Evolutionary conservation across 1,284 basidiomycete genomes (phyloP).

Genomic region (Psilocybe mexicana): DNA sequence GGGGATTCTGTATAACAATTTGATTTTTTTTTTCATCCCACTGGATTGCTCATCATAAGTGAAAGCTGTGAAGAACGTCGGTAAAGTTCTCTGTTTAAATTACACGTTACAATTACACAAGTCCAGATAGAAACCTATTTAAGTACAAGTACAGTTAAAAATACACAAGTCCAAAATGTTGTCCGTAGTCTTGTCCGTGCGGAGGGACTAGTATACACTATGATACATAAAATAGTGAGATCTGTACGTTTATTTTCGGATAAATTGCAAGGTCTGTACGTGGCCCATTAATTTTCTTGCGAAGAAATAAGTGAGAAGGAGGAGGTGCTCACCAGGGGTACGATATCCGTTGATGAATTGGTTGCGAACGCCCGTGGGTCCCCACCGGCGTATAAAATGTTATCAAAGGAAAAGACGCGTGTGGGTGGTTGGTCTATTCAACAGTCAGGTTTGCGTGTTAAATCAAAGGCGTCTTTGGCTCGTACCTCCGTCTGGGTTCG

Average conservation of each 20-base stretch:
- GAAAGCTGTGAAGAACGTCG: too few species aligned
- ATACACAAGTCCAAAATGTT: too few species aligned
- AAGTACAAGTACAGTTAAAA: too few species aligned
- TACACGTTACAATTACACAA: too few species aligned
- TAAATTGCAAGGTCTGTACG: constrained; percentile 3
- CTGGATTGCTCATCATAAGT: too few species aligned
- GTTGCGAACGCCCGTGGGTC: constrained; percentile 4
- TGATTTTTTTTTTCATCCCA: too few species aligned
- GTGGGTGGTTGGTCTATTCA: constrained; percentile 5
- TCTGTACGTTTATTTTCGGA: not conserved
- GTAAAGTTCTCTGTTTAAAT: too few species aligned
- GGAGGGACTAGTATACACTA: too few species aligned
- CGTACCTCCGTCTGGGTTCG: constrained; percentile 15
- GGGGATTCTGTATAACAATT: too few species aligned
- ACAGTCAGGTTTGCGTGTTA: not conserved
- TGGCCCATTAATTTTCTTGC: not conserved
- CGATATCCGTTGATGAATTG: not conserved
- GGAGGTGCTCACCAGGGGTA: constrained; percentile 5
- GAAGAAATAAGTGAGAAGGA: not conserved
- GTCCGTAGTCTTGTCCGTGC: too few species aligned
- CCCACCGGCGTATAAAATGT: constrained; percentile 8
- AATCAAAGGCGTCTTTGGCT: not conserved
- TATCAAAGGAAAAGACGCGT: not conserved
- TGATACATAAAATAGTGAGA: too few species aligned
- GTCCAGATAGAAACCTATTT: too few species aligned